These are phyloP conservation scores for Cyclospora cayetanensis DNA, from an alignment of 169 alveolate species.

Conservation along the genomic window DNA sequence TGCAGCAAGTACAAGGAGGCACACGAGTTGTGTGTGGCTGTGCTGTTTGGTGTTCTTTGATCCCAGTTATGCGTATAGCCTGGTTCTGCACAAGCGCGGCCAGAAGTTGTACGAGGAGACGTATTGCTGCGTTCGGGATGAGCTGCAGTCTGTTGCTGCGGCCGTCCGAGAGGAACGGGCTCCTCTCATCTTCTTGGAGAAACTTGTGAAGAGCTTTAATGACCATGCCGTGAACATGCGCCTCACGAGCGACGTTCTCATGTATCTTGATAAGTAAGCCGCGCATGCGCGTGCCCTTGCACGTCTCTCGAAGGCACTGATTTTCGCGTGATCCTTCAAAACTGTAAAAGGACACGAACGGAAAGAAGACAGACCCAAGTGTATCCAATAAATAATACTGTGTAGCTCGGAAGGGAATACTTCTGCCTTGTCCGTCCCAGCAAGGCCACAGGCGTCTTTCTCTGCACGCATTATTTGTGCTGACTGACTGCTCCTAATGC, in stretches of 20 bases:
- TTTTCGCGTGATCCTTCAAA: too few species aligned
- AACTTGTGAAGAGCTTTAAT: slow-evolving; percentile 16
- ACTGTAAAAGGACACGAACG: neutral
- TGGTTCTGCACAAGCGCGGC: slow-evolving; percentile 64
- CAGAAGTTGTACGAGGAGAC: slow-evolving; percentile 52
- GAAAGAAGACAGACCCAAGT: neutral
- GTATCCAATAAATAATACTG: neutral
- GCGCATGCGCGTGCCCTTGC: too few species aligned
- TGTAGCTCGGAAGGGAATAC: neutral
- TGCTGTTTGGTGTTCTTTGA: neutral
- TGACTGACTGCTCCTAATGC: too few species aligned
- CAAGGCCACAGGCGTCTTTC: too few species aligned
- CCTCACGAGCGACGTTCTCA: slow-evolving; percentile 54
- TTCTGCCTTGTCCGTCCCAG: too few species aligned
- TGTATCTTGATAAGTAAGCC: slow-evolving; percentile 64
- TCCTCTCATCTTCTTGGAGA: neutral
- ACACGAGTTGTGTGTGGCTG: neutral
- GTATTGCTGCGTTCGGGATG: slow-evolving; percentile 27
- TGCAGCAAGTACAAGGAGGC: neutral
- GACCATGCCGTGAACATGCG: slow-evolving; percentile 49
- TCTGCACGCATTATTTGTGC: too few species aligned
- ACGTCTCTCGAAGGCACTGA: too few species aligned
- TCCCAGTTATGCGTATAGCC: slow-evolving; percentile 28
- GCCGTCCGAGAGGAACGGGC: neutral
- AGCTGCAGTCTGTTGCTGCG: slow-evolving; percentile 32